Percentiles rank a stretch among this genome's conserved stretches.
Conservation (phyloP, 768 basidiomycete species). For the Lactarius vividus region DNA sequence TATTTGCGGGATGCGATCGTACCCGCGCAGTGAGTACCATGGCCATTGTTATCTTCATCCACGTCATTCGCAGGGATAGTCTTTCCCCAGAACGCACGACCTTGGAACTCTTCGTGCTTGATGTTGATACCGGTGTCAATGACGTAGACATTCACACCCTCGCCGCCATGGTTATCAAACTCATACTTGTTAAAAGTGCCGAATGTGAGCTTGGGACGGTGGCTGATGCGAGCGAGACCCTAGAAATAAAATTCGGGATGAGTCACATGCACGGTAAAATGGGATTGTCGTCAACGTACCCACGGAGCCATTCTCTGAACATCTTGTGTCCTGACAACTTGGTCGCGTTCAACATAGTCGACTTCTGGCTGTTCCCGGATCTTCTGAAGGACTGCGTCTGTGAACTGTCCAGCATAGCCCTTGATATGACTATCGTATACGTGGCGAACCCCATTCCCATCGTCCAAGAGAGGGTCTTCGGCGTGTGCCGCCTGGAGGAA, state of each 20-base stretch:
- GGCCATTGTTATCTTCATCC: slow-evolving; percentile 92
- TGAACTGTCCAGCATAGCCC: slow-evolving; percentile 83
- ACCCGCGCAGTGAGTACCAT: slow-evolving; percentile 93
- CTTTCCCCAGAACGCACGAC: slow-evolving; percentile 89
- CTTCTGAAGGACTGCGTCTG: slow-evolving; percentile 61
- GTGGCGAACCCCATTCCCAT: slow-evolving; percentile 60
- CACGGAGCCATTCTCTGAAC: slow-evolving; percentile 77
- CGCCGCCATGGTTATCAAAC: slow-evolving; percentile 69
- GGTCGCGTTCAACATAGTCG: slow-evolving; percentile 89
- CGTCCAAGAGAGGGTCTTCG: slow-evolving; percentile 49
- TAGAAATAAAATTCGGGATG: slow-evolving; percentile 35
- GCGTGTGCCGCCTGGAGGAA: slow-evolving; percentile 67
- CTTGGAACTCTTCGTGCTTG: slow-evolving; percentile 81
- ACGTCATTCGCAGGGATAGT: slow-evolving; percentile 82
- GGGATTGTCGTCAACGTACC: slow-evolving; percentile 50
- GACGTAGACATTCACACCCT: slow-evolving; percentile 91
- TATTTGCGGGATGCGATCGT: slow-evolving; percentile 93
- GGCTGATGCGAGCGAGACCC: slow-evolving; percentile 96
- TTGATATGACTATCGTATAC: slow-evolving; percentile 72
- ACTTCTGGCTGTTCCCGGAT: slow-evolving; percentile 88
- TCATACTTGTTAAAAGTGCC: slow-evolving; percentile 83
- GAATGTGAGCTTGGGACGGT: slow-evolving; percentile 72
- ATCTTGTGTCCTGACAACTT: slow-evolving; percentile 79
- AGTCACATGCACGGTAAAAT: slow-evolving; percentile 17
- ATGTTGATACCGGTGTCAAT: slow-evolving; percentile 90